Evolutionary conservation across 129 eudicot genomes (phyloP).

Genomic region (Saposhnikovia divaricata): DNA sequence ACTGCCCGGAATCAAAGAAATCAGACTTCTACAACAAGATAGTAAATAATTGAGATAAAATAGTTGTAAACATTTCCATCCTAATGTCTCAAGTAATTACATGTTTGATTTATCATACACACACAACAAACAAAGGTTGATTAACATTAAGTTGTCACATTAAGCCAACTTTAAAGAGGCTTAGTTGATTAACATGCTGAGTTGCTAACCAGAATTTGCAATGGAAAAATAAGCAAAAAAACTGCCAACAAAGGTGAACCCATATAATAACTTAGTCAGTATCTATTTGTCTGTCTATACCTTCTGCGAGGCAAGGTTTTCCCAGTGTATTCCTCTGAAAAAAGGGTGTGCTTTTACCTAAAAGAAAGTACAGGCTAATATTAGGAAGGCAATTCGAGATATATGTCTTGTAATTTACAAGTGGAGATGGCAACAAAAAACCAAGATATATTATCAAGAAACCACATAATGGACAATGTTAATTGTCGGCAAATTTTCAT

Average conservation of each 20-base stretch:
- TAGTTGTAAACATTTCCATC: no score
- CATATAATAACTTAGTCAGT: not conserved
- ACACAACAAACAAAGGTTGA: no score
- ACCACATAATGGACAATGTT: not conserved
- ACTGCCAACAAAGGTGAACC: not conserved
- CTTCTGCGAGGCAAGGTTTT: slow-evolving; percentile 73
- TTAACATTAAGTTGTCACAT: not conserved
- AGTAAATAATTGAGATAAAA: no score
- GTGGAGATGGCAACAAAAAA: not conserved
- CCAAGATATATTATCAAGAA: slow-evolving; percentile 3
- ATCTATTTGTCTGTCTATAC: slow-evolving; percentile 15
- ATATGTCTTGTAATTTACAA: not conserved
- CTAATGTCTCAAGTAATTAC: no score
- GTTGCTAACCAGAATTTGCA: not conserved
- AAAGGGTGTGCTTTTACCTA: slow-evolving; percentile 83
- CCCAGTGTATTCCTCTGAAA: slow-evolving; percentile 85
- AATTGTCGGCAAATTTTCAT: slow-evolving; percentile 6
- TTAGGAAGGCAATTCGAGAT: not conserved
- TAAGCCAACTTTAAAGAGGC: not conserved
- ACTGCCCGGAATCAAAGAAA: no score
- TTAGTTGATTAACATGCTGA: not conserved
- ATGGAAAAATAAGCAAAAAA: not conserved
- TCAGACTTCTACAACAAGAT: no score
- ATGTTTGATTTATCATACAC: no score
- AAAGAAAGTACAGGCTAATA: slow-evolving; percentile 7